Conservation (phyloP, 2,329 filamentous ascomycete genomes). For the Samsoniella hepiali region DNA sequence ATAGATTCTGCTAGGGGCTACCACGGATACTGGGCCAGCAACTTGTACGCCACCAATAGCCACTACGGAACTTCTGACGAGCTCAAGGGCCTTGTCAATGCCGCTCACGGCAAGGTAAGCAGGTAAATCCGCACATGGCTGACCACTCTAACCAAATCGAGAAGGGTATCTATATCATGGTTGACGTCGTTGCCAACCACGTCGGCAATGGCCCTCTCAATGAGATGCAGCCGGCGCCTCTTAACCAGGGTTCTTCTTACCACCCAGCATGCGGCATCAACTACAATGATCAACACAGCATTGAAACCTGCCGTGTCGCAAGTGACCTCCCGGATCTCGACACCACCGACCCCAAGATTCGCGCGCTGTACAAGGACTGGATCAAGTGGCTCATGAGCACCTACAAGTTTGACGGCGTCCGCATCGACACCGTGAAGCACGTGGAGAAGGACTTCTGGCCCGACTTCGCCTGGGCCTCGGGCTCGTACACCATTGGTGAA, state of each 20-base stretch:
- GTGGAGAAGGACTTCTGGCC: slow-evolving; percentile 58
- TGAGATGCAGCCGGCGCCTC: slow-evolving; percentile 39
- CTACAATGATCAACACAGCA: slow-evolving; percentile 48
- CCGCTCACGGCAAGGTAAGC: slow-evolving; percentile 54
- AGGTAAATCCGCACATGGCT: neutral
- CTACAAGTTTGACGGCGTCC: slow-evolving; percentile 60
- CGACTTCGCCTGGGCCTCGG: slow-evolving; percentile 49
- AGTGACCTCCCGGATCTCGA: slow-evolving; percentile 58
- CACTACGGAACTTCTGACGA: slow-evolving; percentile 59
- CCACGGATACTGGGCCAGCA: slow-evolving; percentile 54
- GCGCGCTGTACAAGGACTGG: slow-evolving; percentile 55
- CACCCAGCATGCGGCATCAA: slow-evolving; percentile 58
- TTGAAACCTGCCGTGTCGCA: slow-evolving; percentile 52
- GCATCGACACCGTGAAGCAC: slow-evolving; percentile 61
- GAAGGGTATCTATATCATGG: slow-evolving; percentile 52
- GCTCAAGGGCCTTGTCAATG: slow-evolving; percentile 52
- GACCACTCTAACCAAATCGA: neutral
- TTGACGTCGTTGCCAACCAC: slow-evolving; percentile 60
- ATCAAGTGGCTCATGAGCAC: slow-evolving; percentile 53
- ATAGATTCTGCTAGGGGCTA: slow-evolving; percentile 42
- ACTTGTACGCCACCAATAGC: slow-evolving; percentile 52
- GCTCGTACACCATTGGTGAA: slow-evolving; percentile 60
- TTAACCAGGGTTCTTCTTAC: slow-evolving; percentile 55
- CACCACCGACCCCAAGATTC: slow-evolving; percentile 50
- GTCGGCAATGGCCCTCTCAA: slow-evolving; percentile 52